Conservation (phyloP, 2,329 filamentous ascomycete species). For the Sphaerulina populicola region DNA sequence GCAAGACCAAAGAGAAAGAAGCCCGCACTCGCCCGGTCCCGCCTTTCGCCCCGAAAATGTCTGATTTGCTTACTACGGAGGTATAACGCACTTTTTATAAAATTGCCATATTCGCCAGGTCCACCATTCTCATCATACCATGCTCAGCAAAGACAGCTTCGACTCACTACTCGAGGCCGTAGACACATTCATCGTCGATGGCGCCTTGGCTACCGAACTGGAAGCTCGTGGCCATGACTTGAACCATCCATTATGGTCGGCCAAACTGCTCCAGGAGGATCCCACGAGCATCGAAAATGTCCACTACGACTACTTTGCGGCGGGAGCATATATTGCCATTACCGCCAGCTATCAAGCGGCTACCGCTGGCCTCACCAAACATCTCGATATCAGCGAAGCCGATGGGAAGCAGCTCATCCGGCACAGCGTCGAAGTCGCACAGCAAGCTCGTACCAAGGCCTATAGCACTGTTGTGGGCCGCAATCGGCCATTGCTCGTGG, state of each 20-base stretch:
- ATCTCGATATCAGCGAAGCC: constrained; percentile 31
- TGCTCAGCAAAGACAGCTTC: constrained; percentile 24
- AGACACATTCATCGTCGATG: constrained; percentile 37
- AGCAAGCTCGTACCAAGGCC: constrained; percentile 30
- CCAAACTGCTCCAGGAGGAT: constrained; percentile 35
- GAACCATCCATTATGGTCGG: constrained; percentile 41
- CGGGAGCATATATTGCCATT: constrained; percentile 42
- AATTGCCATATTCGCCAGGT: not conserved
- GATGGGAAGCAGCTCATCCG: constrained; percentile 34
- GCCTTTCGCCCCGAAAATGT: not conserved
- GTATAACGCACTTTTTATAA: not conserved
- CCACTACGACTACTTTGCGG: constrained; percentile 39
- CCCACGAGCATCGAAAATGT: constrained; percentile 38
- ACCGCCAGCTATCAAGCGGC: constrained; percentile 44
- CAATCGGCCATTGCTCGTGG: constrained; percentile 31
- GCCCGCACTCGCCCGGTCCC: not conserved
- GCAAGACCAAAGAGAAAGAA: not conserved
- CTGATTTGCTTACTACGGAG: not conserved
- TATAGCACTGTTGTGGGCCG: not conserved
- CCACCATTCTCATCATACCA: not conserved
- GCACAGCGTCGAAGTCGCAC: constrained; percentile 37
- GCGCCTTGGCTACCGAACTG: constrained; percentile 43
- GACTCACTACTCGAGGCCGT: constrained; percentile 18
- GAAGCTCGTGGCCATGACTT: constrained; percentile 40
- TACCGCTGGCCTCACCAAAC: constrained; percentile 35